These are phyloP conservation scores for Fusarium irregulare DNA, from an alignment of 2,329 filamentous ascomycete genomes.

Conservation along the genomic window DNA sequence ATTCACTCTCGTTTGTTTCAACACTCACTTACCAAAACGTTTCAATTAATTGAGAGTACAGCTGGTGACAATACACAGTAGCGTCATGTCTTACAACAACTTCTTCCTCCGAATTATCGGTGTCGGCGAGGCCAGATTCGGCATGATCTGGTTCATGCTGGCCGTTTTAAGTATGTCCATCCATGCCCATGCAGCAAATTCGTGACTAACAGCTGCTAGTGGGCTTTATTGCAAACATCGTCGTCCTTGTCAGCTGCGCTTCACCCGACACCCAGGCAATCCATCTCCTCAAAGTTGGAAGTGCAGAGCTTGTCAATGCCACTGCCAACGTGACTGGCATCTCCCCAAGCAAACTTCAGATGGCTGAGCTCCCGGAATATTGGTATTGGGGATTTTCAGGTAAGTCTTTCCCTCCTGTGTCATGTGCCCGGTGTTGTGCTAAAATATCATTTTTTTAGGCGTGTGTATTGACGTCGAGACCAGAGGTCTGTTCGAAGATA, in stretches of 20 bases:
- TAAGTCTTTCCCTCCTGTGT: background rate
- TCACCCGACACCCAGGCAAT: background rate
- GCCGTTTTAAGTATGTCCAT: background rate
- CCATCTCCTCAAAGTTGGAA: background rate
- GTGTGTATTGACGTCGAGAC: background rate
- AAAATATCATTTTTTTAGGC: rapidly evolving
- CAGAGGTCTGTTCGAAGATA: background rate
- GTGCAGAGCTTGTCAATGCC: background rate
- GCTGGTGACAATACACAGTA: too few species aligned
- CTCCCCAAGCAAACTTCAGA: background rate
- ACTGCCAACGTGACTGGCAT: background rate
- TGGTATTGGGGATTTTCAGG: conserved; percentile 5
- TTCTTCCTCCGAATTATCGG: background rate
- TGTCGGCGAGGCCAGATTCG: background rate
- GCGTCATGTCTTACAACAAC: background rate
- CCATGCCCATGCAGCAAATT: too few species aligned
- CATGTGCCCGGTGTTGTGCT: rapidly evolving
- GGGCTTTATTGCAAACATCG: background rate
- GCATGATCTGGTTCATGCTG: conserved; percentile 3
- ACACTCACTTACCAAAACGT: background rate
- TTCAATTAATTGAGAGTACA: too few species aligned
- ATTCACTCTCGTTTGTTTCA: background rate
- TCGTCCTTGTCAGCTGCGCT: background rate
- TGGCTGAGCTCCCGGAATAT: background rate
- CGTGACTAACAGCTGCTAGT: background rate